These are phyloP conservation scores for Penicillium cinerascens DNA, from an alignment of 495 filamentous ascomycete species.

Conservation along the genomic window DNA sequence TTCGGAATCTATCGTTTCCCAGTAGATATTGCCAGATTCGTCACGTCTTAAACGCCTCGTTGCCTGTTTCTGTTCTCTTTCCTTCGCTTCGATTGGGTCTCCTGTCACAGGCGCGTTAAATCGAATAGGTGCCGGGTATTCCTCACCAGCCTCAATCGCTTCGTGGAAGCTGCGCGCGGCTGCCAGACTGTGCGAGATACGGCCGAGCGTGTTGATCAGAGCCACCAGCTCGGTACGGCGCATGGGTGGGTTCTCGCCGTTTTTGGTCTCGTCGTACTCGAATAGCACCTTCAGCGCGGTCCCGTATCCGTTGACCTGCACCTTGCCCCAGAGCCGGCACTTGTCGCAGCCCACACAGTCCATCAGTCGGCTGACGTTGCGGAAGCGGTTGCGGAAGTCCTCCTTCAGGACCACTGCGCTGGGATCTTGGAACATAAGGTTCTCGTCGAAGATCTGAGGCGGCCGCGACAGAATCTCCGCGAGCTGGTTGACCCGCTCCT, in stretches of 20 bases:
- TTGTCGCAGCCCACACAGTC: conserved; percentile 99
- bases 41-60: conserved; percentile 29
- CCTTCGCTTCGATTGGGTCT: conserved; percentile 11
- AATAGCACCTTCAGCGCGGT: conserved; percentile 94
- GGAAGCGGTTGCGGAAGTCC: conserved; percentile 95
- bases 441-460: conserved; percentile 87
- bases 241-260: conserved; percentile 68
- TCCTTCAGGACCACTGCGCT: conserved; percentile 78
- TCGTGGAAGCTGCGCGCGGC: conserved; percentile 73
- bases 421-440: conserved; percentile 76
- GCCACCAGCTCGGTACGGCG: conserved; percentile 90
- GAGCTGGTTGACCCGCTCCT: conserved; percentile 70
- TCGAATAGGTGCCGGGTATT: conserved; percentile 35
- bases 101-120: conserved; percentile 15
- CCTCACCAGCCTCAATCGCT: conserved; percentile 42
- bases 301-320: conserved; percentile 95
- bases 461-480: conserved; percentile 60
- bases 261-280: conserved; percentile 82
- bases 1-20: conserved; percentile 41
- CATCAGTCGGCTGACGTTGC: conserved; percentile 94
- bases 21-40: conserved; percentile 38
- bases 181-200: conserved; percentile 72
- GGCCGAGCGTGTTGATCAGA: conserved; percentile 86
- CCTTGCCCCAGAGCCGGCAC: conserved; percentile 95
- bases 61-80: conserved; percentile 8